Conservation (phyloP, 2,329 filamentous ascomycete species). For the Septoria linicola region DNA sequence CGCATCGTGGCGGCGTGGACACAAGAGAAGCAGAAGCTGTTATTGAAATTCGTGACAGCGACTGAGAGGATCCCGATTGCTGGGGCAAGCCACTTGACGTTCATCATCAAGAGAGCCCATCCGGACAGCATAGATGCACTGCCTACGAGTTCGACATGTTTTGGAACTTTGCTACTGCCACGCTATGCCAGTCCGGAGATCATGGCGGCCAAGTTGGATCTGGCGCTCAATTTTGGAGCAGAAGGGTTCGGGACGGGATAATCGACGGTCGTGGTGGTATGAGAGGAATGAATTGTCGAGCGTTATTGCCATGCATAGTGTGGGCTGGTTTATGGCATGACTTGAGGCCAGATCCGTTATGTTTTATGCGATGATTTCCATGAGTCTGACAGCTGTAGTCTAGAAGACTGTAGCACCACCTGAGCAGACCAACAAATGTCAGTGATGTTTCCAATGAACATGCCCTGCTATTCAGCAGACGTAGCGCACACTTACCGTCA, state of each 20-base stretch:
- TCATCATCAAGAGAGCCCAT: slow-evolving; percentile 77
- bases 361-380: neutral
- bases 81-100: slow-evolving; percentile 77
- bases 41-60: slow-evolving; percentile 94
- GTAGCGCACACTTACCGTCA: slow-evolving; percentile 27
- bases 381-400: neutral
- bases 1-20: slow-evolving; percentile 67
- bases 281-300: neutral
- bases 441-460: neutral
- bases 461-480: neutral
- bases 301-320: no score
- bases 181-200: slow-evolving; percentile 72
- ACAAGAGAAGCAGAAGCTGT: slow-evolving; percentile 66
- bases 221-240: slow-evolving; percentile 80
- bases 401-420: slow-evolving; percentile 35
- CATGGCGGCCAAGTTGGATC: slow-evolving; percentile 70
- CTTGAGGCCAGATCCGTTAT: no score
- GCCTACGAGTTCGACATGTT: slow-evolving; percentile 90
- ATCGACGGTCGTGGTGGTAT: neutral
- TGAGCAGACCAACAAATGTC: slow-evolving; percentile 1
- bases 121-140: slow-evolving; percentile 59
- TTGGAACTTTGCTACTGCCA: slow-evolving; percentile 81
- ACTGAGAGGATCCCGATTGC: slow-evolving; percentile 87
- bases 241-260: slow-evolving; percentile 69
- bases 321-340: no score